phyloP scores from a whole-genome alignment of 2,329 filamentous ascomycete genomes.

The Didymosphaeria variabile region DNA sequence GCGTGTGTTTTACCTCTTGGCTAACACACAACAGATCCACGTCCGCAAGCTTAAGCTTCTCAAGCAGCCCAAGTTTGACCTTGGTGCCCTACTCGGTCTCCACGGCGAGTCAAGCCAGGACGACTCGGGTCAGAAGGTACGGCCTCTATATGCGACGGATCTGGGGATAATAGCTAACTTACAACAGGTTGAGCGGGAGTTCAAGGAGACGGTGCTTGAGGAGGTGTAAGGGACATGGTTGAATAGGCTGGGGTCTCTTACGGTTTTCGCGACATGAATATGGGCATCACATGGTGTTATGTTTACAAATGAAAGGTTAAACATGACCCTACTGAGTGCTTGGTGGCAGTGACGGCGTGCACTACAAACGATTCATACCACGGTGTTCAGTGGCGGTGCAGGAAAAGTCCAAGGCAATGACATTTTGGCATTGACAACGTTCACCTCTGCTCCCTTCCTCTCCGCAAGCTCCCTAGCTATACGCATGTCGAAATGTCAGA shows the following conservation, averaged over 20 bases:
- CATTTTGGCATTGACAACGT: constrained; percentile 39
- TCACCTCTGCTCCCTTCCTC: constrained; percentile 19
- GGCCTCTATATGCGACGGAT: background rate
- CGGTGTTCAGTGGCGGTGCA: constrained; percentile 45
- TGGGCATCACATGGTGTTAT: constrained; percentile 56
- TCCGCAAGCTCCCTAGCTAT: background rate
- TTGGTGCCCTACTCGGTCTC: constrained; percentile 92
- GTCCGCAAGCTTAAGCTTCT: constrained; percentile 99
- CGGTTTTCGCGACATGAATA: constrained; percentile 52
- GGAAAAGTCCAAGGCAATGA: constrained; percentile 49
- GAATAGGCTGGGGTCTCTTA: constrained; percentile 48
- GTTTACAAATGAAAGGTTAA: constrained; percentile 52
- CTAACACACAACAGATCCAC: constrained; percentile 75
- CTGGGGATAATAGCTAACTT: constrained; percentile 18
- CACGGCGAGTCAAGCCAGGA: constrained; percentile 97
- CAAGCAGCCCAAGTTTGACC: constrained; percentile 98
- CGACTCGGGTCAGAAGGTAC: constrained; percentile 95
- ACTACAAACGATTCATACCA: constrained; percentile 39
- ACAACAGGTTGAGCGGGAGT: constrained; percentile 79
- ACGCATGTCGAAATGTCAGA: constrained; percentile 8
- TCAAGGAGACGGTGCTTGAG: constrained; percentile 97
- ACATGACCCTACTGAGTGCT: constrained; percentile 47
- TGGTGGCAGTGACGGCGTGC: constrained; percentile 48
- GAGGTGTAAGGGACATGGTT: constrained; percentile 75
- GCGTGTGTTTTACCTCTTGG: constrained; percentile 25